A percentile compares a stretch with the other conserved stretches of the same genome.
phyloP scores from a whole-genome alignment of 2,329 filamentous ascomycete species.

The Neopestalotiopsis rosae region DNA sequence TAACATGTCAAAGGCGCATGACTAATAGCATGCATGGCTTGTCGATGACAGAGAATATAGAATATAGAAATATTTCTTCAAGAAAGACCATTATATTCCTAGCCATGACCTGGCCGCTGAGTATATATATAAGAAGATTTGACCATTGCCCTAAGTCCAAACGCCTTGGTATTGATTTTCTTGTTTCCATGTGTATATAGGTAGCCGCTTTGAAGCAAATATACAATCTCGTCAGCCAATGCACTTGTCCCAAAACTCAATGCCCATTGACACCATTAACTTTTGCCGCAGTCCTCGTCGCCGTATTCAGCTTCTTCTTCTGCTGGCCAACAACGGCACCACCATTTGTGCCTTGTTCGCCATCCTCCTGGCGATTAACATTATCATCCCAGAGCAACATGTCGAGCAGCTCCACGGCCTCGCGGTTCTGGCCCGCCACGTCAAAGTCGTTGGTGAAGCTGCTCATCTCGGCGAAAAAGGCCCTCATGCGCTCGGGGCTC shows the following conservation, averaged over 20 bases:
- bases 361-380: not conserved
- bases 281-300: not conserved
- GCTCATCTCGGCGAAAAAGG: conserved; percentile 33
- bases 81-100: no score
- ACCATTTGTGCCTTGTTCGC: no score
- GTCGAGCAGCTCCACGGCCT: conserved; percentile 26
- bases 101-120: no score
- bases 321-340: not conserved
- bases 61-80: no score
- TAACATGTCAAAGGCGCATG: no score
- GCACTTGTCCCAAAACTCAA: not conserved
- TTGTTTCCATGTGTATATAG: not conserved
- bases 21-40: no score
- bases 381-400: conserved; percentile 7
- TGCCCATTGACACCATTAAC: conserved; percentile 2
- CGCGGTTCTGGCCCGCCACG: conserved; percentile 33
- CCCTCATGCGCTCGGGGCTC: conserved; percentile 32
- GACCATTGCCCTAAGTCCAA: not conserved
- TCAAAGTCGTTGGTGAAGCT: conserved; percentile 38
- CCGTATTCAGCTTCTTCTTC: no score
- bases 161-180: not conserved
- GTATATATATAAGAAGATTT: not conserved
- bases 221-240: not conserved
- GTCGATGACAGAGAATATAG: no score
- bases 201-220: not conserved